Conservation (phyloP, 306 rosid species). For the Dalbergia cultrata region DNA sequence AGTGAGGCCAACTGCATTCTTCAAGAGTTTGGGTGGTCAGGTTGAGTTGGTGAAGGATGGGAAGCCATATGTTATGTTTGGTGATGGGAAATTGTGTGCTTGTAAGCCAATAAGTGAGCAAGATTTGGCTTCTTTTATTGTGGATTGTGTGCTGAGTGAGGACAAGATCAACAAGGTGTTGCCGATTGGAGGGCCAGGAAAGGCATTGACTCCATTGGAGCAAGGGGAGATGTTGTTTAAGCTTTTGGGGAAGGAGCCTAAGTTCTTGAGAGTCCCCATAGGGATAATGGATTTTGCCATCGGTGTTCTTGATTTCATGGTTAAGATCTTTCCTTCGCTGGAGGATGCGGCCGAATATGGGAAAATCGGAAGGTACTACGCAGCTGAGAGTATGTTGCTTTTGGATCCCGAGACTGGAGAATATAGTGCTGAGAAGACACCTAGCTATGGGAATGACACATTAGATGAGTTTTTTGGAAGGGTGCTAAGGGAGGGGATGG, state of each 20-base stretch:
- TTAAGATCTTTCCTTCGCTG: constrained; percentile 80
- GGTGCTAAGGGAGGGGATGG: constrained; percentile 91
- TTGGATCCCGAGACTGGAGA: constrained; percentile 90
- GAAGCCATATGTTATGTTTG: constrained; percentile 99
- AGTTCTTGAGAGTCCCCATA: constrained; percentile 89
- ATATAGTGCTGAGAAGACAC: constrained; percentile 89
- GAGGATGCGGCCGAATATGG: constrained; percentile 96
- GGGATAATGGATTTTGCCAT: constrained; percentile 96
- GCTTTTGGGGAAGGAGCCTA: constrained; percentile 84
- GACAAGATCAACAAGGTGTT: constrained; percentile 75
- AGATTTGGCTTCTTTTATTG: constrained; percentile 93
- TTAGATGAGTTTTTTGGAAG: constrained; percentile 85
- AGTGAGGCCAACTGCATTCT: constrained; percentile 97
- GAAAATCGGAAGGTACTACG: constrained; percentile 96
- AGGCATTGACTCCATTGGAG: constrained; percentile 89
- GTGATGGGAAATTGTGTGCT: constrained; percentile 95
- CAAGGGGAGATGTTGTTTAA: constrained; percentile 89
- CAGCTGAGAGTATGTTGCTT: constrained; percentile 93
- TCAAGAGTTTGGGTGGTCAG: constrained; percentile 98
- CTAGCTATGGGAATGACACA: constrained; percentile 93
- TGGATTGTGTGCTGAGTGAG: constrained; percentile 76
- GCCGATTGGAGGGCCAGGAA: constrained; percentile 94
- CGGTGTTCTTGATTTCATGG: constrained; percentile 76
- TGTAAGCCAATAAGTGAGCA: constrained; percentile 91
- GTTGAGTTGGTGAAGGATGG: constrained; percentile 98